phyloP scores from a whole-genome alignment of 371 early-diverging fungal genomes.

The Apophysomyces ossiformis region DNA sequence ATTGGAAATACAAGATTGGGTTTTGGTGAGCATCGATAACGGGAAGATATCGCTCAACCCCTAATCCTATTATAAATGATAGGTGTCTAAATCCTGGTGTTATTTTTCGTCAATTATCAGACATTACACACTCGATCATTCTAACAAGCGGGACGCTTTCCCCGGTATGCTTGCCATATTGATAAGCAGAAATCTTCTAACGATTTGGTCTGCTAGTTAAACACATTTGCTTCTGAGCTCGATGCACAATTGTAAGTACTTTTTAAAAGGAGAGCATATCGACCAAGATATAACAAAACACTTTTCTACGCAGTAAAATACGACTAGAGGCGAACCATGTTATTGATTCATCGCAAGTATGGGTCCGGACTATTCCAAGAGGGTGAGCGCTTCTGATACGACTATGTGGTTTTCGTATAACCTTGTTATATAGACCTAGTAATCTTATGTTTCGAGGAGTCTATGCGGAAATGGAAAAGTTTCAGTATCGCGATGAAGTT shows the following conservation, averaged over 20 bases:
- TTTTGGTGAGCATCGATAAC: slow-evolving; percentile 33
- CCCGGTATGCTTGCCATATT: slow-evolving; percentile 51
- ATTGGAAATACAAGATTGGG: slow-evolving; percentile 30
- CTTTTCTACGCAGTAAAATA: slow-evolving; percentile 20
- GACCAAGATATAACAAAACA: not conserved
- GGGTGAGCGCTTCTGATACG: slow-evolving; percentile 28
- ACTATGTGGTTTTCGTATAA: not conserved
- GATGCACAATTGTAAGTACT: slow-evolving; percentile 53
- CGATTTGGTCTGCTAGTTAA: slow-evolving; percentile 37
- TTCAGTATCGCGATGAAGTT: slow-evolving; percentile 73
- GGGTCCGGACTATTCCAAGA: slow-evolving; percentile 48
- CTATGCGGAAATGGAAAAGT: slow-evolving; percentile 52
- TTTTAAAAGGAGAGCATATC: not conserved
- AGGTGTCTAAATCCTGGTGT: slow-evolving; percentile 73
- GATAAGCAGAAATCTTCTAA: not conserved
- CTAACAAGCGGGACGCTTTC: slow-evolving; percentile 89
- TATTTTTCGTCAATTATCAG: slow-evolving; percentile 58
- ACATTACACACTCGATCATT: slow-evolving; percentile 63
- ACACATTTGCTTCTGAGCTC: slow-evolving; percentile 74
- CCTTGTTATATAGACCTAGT: slow-evolving; percentile 37
- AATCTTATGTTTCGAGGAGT: slow-evolving; percentile 49
- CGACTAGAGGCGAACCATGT: slow-evolving; percentile 65
- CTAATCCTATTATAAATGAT: not conserved
- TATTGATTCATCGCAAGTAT: slow-evolving; percentile 57
- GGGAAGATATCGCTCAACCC: no score